Evolutionary conservation across 805 yeast species (phyloP).

Genomic region (Myxozyma melibiosi): DNA sequence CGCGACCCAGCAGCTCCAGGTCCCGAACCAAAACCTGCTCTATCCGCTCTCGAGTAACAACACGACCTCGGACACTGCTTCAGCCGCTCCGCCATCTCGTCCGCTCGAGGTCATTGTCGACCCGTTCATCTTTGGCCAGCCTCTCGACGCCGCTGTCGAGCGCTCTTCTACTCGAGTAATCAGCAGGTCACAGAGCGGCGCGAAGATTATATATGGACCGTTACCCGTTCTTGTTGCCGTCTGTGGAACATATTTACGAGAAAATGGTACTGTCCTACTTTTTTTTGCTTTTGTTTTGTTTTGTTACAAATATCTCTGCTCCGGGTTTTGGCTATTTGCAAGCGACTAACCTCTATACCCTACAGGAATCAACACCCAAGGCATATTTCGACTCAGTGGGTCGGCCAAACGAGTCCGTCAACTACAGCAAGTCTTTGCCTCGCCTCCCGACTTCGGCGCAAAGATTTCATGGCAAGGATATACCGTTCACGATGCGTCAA

Average conservation of each 20-base stretch:
- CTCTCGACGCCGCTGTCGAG: constrained; percentile 67
- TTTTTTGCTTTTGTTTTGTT: background rate
- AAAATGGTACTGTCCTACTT: constrained; percentile 44
- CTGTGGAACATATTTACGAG: constrained; percentile 84
- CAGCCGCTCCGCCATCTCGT: background rate
- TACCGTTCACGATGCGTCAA: constrained; percentile 96
- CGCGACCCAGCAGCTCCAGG: background rate
- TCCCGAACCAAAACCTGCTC: background rate
- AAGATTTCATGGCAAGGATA: constrained; percentile 89
- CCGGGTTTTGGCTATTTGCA: too few species aligned
- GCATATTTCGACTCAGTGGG: constrained; percentile 92
- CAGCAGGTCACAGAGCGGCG: constrained; percentile 58
- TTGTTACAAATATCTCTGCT: too few species aligned
- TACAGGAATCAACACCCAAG: constrained; percentile 66
- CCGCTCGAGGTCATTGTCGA: constrained; percentile 26
- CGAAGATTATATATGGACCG: constrained; percentile 75
- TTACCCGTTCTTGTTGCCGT: constrained; percentile 95
- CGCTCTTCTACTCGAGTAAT: constrained; percentile 79
- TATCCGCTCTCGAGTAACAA: constrained; percentile 13
- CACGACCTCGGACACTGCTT: constrained; percentile 11
- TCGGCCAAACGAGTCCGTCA: constrained; percentile 85
- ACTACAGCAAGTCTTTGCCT: constrained; percentile 77
- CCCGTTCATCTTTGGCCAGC: constrained; percentile 70
- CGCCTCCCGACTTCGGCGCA: constrained; percentile 88
- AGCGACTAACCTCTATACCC: too few species aligned